phyloP scores from a whole-genome alignment of 2,329 filamentous ascomycete species.

The Taxawa tesnikishii region DNA sequence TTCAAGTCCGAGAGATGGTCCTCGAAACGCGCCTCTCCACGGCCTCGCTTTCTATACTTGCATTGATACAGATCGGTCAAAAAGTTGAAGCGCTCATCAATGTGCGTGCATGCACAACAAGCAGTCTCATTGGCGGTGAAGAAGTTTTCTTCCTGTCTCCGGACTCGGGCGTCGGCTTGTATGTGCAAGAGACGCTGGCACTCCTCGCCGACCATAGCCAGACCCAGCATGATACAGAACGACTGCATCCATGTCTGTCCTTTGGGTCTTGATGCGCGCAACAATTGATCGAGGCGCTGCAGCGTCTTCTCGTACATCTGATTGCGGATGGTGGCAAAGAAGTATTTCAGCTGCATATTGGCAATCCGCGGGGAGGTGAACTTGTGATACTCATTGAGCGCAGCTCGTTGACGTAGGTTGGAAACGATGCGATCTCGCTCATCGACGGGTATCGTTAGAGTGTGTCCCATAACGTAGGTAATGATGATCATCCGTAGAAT shows the following conservation, averaged over 20 bases:
- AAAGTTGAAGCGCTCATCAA: conserved; percentile 32
- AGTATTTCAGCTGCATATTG: conserved; percentile 37
- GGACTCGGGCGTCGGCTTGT: conserved; percentile 25
- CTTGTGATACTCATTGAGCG: conserved; percentile 9
- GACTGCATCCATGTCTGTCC: conserved; percentile 32
- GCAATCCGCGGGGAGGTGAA: conserved; percentile 30
- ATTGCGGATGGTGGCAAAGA: conserved; percentile 31
- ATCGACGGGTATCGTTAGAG: conserved; percentile 30
- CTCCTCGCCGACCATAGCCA: conserved; percentile 36
- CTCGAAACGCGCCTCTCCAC: conserved; percentile 3
- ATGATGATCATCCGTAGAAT: conserved; percentile 33
- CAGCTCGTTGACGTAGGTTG: conserved; percentile 23
- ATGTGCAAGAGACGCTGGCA: conserved; percentile 33
- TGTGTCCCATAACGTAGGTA: conserved; percentile 38
- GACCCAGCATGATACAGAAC: conserved; percentile 33
- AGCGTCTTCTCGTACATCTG: conserved; percentile 29
- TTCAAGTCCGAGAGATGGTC: conserved; percentile 3
- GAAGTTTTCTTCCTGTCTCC: conserved; percentile 18
- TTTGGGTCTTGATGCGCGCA: conserved; percentile 28
- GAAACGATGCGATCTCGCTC: conserved; percentile 23
- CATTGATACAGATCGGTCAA: conserved; percentile 33
- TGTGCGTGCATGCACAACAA: conserved; percentile 27
- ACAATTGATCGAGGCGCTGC: conserved; percentile 34
- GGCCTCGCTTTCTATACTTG: conserved; percentile 32
- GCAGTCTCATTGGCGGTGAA: conserved; percentile 19